A percentile compares a stretch with the other conserved stretches of the same genome.
These are phyloP conservation scores for Saccharomycopsis capsularis DNA, from an alignment of 805 yeast species.

Conservation along the genomic window DNA sequence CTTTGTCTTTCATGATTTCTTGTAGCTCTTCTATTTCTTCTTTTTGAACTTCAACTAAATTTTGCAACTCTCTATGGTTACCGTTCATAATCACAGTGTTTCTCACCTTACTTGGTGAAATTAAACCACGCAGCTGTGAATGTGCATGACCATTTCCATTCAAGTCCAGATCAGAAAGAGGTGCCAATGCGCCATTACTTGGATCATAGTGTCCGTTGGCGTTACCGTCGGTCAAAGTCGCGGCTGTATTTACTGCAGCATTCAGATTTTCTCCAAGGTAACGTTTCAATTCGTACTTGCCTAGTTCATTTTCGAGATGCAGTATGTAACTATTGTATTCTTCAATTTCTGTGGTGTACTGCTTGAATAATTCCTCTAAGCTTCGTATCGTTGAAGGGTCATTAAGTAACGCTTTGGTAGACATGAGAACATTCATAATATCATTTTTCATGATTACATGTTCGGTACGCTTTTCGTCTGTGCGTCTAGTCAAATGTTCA, in stretches of 20 bases:
- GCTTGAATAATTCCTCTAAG: slow-evolving; percentile 41
- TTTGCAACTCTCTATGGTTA: slow-evolving; percentile 23
- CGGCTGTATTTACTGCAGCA: neutral
- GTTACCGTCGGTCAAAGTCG: slow-evolving; percentile 6
- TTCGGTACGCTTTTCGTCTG: slow-evolving; percentile 53
- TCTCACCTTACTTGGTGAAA: slow-evolving; percentile 17
- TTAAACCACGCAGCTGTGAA: slow-evolving; percentile 17
- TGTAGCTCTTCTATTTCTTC: slow-evolving; percentile 63
- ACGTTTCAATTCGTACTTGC: slow-evolving; percentile 24
- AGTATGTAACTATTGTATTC: slow-evolving; percentile 53
- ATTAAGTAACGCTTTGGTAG: slow-evolving; percentile 29
- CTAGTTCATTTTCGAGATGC: slow-evolving; percentile 52
- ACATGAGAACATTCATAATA: slow-evolving; percentile 50
- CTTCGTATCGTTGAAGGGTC: slow-evolving; percentile 38
- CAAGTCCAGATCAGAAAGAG: neutral
- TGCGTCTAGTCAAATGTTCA: slow-evolving; percentile 60
- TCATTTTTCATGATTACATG: slow-evolving; percentile 51
- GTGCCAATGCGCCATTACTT: neutral
- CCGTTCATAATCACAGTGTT: slow-evolving; percentile 15
- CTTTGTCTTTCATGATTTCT: slow-evolving; percentile 62
- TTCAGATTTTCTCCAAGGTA: slow-evolving; percentile 9
- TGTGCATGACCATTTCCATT: neutral
- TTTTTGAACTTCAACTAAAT: slow-evolving; percentile 48
- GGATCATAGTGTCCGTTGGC: neutral
- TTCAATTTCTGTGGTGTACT: slow-evolving; percentile 45